Evolutionary conservation across 257 asterid genomes (phyloP).

Genomic region (Henckelia pumila): DNA sequence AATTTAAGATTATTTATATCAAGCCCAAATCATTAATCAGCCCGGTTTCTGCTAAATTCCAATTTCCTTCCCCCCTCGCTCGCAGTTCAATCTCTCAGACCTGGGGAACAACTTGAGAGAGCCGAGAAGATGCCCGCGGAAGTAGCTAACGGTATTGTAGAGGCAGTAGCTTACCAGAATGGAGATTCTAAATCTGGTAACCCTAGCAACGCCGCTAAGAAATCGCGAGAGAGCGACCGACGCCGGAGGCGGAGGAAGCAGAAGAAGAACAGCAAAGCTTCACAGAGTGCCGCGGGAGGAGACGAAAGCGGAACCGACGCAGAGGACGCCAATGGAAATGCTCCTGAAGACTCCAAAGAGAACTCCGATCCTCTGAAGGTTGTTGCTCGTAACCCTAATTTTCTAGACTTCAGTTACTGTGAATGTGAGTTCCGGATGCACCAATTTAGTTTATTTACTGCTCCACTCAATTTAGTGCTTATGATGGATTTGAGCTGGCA

Average conservation of each 20-base stretch:
- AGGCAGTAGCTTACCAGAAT: slow-evolving; percentile 33
- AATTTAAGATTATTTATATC: too few species aligned
- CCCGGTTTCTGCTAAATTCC: not conserved
- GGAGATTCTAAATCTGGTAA: slow-evolving; percentile 30
- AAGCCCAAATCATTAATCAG: not conserved
- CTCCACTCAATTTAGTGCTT: not conserved
- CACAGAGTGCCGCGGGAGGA: slow-evolving; percentile 38
- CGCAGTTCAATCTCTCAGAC: not conserved
- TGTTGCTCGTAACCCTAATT: not conserved
- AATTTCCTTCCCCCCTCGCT: not conserved
- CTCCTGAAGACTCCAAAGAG: slow-evolving; percentile 57
- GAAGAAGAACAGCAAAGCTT: slow-evolving; percentile 67
- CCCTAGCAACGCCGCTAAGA: slow-evolving; percentile 44
- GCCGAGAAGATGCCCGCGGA: slow-evolving; percentile 47
- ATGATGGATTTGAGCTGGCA: not conserved
- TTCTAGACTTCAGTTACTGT: not conserved
- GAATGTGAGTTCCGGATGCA: not conserved
- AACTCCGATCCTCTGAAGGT: slow-evolving; percentile 74
- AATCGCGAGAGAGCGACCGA: slow-evolving; percentile 63
- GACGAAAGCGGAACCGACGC: slow-evolving; percentile 49
- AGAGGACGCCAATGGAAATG: slow-evolving; percentile 47
- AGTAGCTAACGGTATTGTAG: slow-evolving; percentile 38
- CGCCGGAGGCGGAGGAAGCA: slow-evolving; percentile 93
- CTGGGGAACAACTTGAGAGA: not conserved
- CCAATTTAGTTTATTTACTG: not conserved